phyloP scores from a whole-genome alignment of 805 yeast species.

The Scheffersomyces stipitis region DNA sequence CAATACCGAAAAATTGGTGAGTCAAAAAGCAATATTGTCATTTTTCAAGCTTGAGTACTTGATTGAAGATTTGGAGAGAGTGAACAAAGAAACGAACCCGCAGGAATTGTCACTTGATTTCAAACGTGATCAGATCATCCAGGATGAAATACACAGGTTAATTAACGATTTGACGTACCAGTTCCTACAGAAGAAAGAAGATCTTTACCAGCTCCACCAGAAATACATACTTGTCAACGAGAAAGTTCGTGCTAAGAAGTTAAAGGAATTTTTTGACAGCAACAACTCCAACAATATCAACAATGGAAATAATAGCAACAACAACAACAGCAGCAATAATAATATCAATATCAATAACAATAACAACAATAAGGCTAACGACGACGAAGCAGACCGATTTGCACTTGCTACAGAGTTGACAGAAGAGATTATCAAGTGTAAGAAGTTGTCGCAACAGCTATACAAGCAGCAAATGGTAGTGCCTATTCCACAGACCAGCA shows the following conservation, averaged over 20 bases:
- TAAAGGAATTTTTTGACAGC: slow-evolving; percentile 1
- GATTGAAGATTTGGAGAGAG: slow-evolving; percentile 24
- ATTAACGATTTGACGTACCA: slow-evolving; percentile 41
- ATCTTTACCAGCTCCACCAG: slow-evolving; percentile 15
- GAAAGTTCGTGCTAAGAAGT: slow-evolving; percentile 5
- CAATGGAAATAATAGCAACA: too few relatives aligned
- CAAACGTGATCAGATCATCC: slow-evolving; percentile 33
- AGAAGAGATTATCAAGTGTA: slow-evolving; percentile 22
- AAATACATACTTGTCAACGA: slow-evolving; percentile 13
- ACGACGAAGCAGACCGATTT: slow-evolving; percentile 10
- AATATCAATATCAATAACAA: not conserved
- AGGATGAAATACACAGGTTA: slow-evolving; percentile 40
- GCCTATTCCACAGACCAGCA: not conserved
- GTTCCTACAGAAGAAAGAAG: slow-evolving; percentile 30
- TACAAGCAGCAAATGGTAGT: slow-evolving; percentile 20
- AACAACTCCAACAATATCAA: slow-evolving; percentile 1
- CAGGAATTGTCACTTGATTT: slow-evolving; percentile 20
- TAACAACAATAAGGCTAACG: slow-evolving; percentile 1
- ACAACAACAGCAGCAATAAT: not conserved
- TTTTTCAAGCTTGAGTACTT: slow-evolving; percentile 33
- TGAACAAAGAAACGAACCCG: slow-evolving; percentile 6
- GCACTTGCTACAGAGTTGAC: slow-evolving; percentile 27
- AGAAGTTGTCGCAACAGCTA: slow-evolving; percentile 14
- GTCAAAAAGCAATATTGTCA: slow-evolving; percentile 28
- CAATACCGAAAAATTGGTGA: slow-evolving; percentile 23